These are phyloP conservation scores for Solanum megistacrolobum DNA, from an alignment of 257 asterid genomes.

Conservation along the genomic window DNA sequence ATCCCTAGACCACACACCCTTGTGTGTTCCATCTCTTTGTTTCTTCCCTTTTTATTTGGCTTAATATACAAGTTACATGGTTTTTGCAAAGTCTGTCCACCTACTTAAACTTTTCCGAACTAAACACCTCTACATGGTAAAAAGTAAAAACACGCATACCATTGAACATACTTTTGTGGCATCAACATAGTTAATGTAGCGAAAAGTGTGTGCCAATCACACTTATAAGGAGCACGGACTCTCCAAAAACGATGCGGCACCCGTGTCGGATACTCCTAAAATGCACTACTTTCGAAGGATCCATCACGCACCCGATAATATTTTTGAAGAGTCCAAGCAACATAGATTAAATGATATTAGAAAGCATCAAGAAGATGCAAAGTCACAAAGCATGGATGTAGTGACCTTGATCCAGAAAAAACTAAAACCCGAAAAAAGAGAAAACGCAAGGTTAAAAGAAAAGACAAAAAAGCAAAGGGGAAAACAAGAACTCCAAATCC, in stretches of 20 bases:
- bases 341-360: no score
- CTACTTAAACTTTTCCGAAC: not conserved
- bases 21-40: not conserved
- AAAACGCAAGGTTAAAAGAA: not conserved
- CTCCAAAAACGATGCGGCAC: no score
- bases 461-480: not conserved
- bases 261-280: no score
- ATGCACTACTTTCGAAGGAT: no score
- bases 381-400: not conserved
- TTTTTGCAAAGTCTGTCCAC: not conserved
- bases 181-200: not conserved
- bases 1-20: not conserved
- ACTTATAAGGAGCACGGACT: not conserved
- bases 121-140: not conserved
- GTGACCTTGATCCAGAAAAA: not conserved
- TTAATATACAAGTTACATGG: not conserved
- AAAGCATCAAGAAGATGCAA: no score
- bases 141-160: not conserved
- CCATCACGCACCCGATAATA: no score
- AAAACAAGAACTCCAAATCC: not conserved
- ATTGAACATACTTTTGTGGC: not conserved
- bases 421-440: not conserved
- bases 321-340: no score
- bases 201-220: not conserved
- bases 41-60: not conserved